Evolutionary conservation across 305 asterid genomes (phyloP).

Genomic region (Fraxinus paxiana): DNA sequence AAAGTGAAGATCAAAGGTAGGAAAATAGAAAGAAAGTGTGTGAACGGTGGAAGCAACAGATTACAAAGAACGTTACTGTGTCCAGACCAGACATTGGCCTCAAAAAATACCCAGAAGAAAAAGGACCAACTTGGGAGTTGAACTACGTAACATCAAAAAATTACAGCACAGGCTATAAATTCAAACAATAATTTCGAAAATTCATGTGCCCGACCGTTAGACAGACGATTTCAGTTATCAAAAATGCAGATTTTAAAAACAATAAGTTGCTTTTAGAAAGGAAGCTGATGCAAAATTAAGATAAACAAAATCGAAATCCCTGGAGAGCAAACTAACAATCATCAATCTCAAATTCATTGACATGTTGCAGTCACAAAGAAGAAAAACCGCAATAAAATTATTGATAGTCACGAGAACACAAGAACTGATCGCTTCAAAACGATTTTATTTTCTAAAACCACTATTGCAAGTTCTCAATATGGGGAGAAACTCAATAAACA

Average conservation of each 20-base stretch:
- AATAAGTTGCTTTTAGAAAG: neutral
- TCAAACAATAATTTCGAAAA: neutral
- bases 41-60: neutral
- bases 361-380: neutral
- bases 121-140: neutral
- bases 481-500: neutral
- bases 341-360: neutral
- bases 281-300: neutral
- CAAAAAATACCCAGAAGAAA: neutral
- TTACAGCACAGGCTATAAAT: neutral
- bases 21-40: neutral
- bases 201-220: neutral
- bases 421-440: neutral
- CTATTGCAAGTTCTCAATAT: neutral
- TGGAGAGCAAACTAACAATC: neutral
- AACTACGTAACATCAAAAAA: neutral
- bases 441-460: neutral
- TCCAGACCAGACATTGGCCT: neutral
- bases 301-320: neutral
- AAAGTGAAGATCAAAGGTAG: neutral
- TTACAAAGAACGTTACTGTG: neutral
- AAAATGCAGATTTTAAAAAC: neutral
- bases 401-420: neutral
- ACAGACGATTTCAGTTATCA: neutral
- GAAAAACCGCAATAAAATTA: neutral